Evolutionary conservation across 177 flowering plant species (phyloP).

Genomic region (Vitis hybrid): DNA sequence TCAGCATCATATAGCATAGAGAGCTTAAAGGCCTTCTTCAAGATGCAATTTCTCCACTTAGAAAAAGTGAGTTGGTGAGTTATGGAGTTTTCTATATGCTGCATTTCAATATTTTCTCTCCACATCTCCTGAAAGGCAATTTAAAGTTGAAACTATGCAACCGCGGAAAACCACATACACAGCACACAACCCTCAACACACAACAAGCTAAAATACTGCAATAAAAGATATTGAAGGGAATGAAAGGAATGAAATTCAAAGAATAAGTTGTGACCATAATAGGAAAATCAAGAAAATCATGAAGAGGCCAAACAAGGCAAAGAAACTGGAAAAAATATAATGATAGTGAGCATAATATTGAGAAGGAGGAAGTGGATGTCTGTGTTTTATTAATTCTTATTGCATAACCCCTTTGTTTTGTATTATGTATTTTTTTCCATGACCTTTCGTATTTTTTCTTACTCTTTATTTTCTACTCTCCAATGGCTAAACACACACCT

Average conservation of each 20-base stretch:
- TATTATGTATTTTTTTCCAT: too few relatives aligned
- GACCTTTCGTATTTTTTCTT: too few relatives aligned
- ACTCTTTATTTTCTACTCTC: too few relatives aligned
- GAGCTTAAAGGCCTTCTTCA: too few relatives aligned
- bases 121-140: conserved; percentile 24
- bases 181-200: too few relatives aligned
- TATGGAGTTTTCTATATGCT: conserved; percentile 56
- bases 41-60: too few relatives aligned
- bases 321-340: background rate
- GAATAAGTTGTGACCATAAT: conserved; percentile 14
- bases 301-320: background rate
- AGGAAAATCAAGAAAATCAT: background rate
- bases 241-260: too few relatives aligned
- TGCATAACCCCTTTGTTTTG: too few relatives aligned
- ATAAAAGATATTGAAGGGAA: background rate
- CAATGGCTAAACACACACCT: too few relatives aligned
- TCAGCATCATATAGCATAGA: too few relatives aligned
- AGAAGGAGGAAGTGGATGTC: background rate
- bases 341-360: too few relatives aligned
- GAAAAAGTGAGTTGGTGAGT: conserved; percentile 62
- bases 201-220: background rate
- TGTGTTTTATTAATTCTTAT: too few relatives aligned
- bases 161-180: background rate
- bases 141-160: background rate
- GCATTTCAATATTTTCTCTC: conserved; percentile 58